Base-by-base conservation (phyloP, 495 filamentous ascomycete species). In the Pyronema omphalodes region DNA sequence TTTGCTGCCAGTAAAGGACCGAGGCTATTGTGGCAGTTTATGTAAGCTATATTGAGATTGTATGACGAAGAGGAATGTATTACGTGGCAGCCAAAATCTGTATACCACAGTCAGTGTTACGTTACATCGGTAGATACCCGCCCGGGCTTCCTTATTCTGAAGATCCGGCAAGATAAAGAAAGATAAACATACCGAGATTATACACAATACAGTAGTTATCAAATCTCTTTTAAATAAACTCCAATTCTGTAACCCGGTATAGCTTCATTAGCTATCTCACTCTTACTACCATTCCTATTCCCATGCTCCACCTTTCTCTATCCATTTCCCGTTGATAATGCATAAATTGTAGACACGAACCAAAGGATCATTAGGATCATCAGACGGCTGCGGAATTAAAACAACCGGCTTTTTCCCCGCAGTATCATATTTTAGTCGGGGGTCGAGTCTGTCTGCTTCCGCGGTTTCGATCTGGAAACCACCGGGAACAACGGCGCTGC, bases 1-100 rank as follows among this genome's bases (percentile, higher is more conserved):
- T 91, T 88, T 35, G 86, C 84, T 34, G 88, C 88, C 61, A 94
- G 79, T 48, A 94, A 78, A 3, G 88, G 86, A 40, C 79, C 84
- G 6, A 89, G 76, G 0, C 62, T 65, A 17, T 29, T 29, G 23
- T 29, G 1, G 9, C 35, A 23, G 17, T 19, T 35, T 47, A 40
- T 35, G 47, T 50, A 12, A 50, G 47, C 39, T 17, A 41, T 41
- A 41, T 17, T 12, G 6, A 41, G 15, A 7, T 41, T 41, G 1
- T 12, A 12, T 12, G 9, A 19, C 44, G 44, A 41, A 12, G 44
- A 3, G 44, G 44, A 6, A 12, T 23, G 34, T 48, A 29, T 36
- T 62, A 66, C 61, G 62, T 57, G 34, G 56, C 55, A 43, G 63
- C 62, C 43, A 66, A 37, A 29, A 62, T 29, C 63, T 65, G 11